Evolutionary conservation across 176 grass and related monocot species (phyloP).

Genomic region (Ensete glaucum): DNA sequence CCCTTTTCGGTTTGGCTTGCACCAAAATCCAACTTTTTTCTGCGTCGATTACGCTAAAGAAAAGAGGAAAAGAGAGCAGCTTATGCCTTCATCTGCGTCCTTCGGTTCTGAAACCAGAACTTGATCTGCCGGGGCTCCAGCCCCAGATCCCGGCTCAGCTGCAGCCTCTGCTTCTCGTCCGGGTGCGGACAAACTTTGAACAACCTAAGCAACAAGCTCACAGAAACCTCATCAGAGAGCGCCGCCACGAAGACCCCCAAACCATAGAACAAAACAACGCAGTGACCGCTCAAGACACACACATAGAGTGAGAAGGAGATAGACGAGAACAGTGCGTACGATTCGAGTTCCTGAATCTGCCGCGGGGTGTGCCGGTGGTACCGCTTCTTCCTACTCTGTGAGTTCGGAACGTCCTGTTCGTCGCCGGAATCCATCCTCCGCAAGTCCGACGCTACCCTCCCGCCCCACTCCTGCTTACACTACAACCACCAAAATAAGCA

Average conservation of each 20-base stretch:
- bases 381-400: conserved; percentile 50
- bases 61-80: not conserved
- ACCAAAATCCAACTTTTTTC: conserved; percentile 14
- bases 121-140: conserved; percentile 95
- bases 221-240: not conserved
- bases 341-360: conserved; percentile 95
- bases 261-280: not conserved
- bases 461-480: not conserved
- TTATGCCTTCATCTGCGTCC: conserved; percentile 93
- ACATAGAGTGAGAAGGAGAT: not conserved
- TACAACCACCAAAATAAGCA: not conserved
- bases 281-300: not conserved
- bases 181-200: conserved; percentile 95
- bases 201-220: conserved; percentile 32
- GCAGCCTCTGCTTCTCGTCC: conserved; percentile 82
- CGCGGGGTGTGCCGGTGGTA: conserved; percentile 95
- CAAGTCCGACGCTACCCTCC: not conserved
- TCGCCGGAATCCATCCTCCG: conserved; percentile 67
- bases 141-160: conserved; percentile 67
- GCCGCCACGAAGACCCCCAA: not conserved
- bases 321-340: conserved; percentile 27
- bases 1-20: conserved; percentile 11
- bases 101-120: conserved; percentile 98
- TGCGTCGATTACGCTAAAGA: not conserved
- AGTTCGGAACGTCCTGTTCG: conserved; percentile 53